A percentile compares a stretch with the other conserved stretches of the same genome.
Evolutionary conservation across 306 rosid species (phyloP).

Genomic region (Glycyrrhiza uralensis): DNA sequence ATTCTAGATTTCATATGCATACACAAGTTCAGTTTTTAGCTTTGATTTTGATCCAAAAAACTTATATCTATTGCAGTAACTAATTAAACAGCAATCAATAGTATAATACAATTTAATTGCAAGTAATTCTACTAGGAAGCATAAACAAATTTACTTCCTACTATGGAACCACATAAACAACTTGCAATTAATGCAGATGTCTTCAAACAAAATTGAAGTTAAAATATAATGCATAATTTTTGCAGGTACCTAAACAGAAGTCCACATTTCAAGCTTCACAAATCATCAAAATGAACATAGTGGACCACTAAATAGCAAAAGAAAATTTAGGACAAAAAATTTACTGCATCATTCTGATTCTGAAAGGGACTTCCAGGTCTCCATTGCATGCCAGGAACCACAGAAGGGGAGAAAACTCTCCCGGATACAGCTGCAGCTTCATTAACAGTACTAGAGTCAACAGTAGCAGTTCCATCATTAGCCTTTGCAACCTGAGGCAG

Average conservation of each 20-base stretch:
- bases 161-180: background rate
- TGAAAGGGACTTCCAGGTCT: conserved; percentile 91
- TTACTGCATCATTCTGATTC: conserved; percentile 74
- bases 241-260: background rate
- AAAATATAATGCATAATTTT: background rate
- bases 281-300: background rate
- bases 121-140: background rate
- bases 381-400: conserved; percentile 92
- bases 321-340: background rate
- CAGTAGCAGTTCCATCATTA: conserved; percentile 61
- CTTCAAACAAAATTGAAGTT: conserved; percentile 9
- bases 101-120: conserved; percentile 12
- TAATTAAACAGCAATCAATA: background rate
- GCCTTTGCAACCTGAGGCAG: conserved; percentile 68
- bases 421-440: conserved; percentile 72
- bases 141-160: background rate
- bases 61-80: background rate
- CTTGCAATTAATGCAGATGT: background rate
- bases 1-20: background rate
- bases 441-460: conserved; percentile 58
- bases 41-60: background rate
- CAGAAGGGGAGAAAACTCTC: conserved; percentile 74
- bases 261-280: conserved; percentile 2
- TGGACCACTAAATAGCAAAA: conserved; percentile 18
- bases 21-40: background rate